These are phyloP conservation scores for Aspergillus bridgeri DNA, from an alignment of 495 filamentous ascomycete species.

Conservation along the genomic window DNA sequence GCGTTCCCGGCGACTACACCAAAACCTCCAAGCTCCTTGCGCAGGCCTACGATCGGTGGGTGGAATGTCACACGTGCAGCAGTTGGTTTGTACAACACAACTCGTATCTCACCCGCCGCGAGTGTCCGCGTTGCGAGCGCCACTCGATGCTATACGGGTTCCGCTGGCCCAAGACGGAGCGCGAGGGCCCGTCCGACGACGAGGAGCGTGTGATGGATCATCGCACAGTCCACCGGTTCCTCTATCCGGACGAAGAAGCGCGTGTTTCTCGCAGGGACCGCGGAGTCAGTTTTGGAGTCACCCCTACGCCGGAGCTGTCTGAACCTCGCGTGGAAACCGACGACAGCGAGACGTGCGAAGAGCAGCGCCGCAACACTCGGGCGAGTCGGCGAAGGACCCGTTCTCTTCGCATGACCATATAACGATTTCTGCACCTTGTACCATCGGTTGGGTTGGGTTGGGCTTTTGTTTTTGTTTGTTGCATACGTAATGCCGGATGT, in stretches of 20 bases:
- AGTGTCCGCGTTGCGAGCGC: constrained; percentile 88
- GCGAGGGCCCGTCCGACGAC: constrained; percentile 63
- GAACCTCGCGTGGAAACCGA: constrained; percentile 40
- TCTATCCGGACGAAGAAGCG: constrained; percentile 63
- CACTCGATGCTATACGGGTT: constrained; percentile 95
- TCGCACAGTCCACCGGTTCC: constrained; percentile 65
- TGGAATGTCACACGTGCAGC: constrained; percentile 79
- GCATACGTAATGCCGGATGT: not conserved
- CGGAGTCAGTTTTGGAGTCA: constrained; percentile 36
- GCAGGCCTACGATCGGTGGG: constrained; percentile 74
- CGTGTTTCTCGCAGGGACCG: constrained; percentile 48
- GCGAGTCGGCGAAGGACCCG: constrained; percentile 36
- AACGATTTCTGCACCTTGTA: constrained; percentile 14
- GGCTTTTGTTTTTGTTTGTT: not conserved
- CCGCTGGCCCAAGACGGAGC: constrained; percentile 92
- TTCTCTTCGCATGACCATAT: constrained; percentile 41
- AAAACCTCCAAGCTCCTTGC: constrained; percentile 69
- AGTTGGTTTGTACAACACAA: constrained; percentile 80
- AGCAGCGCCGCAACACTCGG: constrained; percentile 30
- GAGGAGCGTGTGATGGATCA: constrained; percentile 77
- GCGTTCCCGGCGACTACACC: constrained; percentile 73
- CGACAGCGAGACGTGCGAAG: constrained; percentile 30
- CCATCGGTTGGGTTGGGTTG: not conserved
- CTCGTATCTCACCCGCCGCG: constrained; percentile 76
- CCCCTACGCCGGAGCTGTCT: constrained; percentile 37